phyloP scores from a whole-genome alignment of 2,329 filamentous ascomycete genomes.

The Teratosphaeria epicoccoides region DNA sequence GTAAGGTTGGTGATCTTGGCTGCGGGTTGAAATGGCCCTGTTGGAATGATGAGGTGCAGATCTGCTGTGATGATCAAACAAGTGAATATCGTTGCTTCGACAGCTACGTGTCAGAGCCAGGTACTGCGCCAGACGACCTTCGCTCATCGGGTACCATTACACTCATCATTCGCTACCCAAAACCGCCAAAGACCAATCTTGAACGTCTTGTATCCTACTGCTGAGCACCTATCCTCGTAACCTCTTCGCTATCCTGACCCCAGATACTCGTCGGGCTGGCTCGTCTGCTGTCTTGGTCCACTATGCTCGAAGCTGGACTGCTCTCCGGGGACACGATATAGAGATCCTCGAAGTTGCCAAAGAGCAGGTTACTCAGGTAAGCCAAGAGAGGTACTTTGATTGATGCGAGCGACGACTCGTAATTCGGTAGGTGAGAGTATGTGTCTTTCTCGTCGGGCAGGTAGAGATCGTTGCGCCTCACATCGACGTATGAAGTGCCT shows the following conservation, averaged over 20 bases:
- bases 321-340: constrained; percentile 38
- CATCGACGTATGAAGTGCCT: constrained; percentile 35
- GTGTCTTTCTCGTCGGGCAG: constrained; percentile 27
- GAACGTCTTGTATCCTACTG: not conserved
- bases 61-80: no score
- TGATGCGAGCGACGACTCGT: constrained; percentile 38
- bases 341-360: constrained; percentile 38
- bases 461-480: constrained; percentile 37
- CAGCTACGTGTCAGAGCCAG: no score
- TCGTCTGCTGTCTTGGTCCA: constrained; percentile 20
- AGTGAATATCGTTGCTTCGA: no score
- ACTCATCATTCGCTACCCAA: not conserved
- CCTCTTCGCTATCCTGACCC: constrained; percentile 13
- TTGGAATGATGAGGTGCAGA: no score
- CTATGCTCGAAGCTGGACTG: constrained; percentile 25
- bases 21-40: no score
- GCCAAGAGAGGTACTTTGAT: constrained; percentile 35
- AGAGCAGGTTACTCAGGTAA: constrained; percentile 37
- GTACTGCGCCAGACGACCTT: constrained; percentile 4
- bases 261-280: constrained; percentile 22
- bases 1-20: no score
- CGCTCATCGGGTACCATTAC: not conserved
- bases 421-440: constrained; percentile 29
- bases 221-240: not conserved
- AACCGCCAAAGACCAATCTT: not conserved